Conservation (phyloP, 176 grass and related monocot genomes). For the Hyparrhenia diplandra region DNA sequence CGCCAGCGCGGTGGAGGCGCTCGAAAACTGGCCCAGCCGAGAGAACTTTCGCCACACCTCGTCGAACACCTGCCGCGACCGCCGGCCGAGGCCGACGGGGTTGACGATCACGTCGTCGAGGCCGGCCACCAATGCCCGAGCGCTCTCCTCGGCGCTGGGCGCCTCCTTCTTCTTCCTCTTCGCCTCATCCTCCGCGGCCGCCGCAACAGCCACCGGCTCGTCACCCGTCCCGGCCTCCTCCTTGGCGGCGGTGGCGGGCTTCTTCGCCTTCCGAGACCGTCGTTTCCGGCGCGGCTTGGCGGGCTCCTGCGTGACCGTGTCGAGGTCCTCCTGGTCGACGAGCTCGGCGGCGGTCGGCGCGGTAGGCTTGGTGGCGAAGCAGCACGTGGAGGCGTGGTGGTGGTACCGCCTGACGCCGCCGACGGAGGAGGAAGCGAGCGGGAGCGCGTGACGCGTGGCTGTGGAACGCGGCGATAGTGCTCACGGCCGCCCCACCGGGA, state of each 20-base stretch:
- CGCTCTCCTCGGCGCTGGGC: conserved; percentile 20
- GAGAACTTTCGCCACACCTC: conserved; percentile 99
- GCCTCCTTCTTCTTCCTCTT: conserved; percentile 22
- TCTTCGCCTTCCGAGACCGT: conserved; percentile 27
- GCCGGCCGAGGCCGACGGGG: conserved; percentile 80
- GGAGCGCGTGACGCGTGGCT: conserved; percentile 22
- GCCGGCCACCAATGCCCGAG: conserved; percentile 15
- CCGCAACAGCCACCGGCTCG: background rate
- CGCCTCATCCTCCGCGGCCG: conserved; percentile 15
- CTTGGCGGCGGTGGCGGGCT: background rate
- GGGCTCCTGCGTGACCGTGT: background rate
- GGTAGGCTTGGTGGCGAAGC: conserved; percentile 47
- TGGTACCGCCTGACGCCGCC: conserved; percentile 19
- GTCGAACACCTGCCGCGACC: conserved; percentile 88
- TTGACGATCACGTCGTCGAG: conserved; percentile 85
- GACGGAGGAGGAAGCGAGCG: background rate
- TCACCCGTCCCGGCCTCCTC: background rate
- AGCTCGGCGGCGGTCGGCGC: conserved; percentile 28
- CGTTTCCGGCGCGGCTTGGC: conserved; percentile 24
- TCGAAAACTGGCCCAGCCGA: conserved; percentile 79
- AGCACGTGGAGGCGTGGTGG: conserved; percentile 28
- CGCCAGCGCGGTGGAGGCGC: conserved; percentile 49
- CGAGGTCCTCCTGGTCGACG: background rate
- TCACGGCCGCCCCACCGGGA: conserved; percentile 20
- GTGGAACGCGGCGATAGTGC: conserved; percentile 44